These are phyloP conservation scores for Cyclostephanos invisitatus DNA, from an alignment of 108 stramenopile genomes.

Conservation along the genomic window DNA sequence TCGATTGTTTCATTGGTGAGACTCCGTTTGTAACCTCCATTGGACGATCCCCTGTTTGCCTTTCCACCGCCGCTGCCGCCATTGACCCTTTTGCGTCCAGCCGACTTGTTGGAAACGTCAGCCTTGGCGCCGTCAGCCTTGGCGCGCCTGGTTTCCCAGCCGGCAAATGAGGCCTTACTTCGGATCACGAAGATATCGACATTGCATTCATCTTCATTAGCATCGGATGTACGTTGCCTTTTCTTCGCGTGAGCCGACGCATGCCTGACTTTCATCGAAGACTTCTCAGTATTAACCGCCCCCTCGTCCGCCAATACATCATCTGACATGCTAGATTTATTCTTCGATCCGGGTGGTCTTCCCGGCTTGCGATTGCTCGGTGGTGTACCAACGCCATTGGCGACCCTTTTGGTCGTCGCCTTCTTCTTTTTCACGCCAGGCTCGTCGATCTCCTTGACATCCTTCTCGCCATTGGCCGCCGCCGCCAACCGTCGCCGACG, in stretches of 20 bases:
- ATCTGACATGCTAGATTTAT: not conserved
- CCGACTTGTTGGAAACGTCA: constrained; percentile 11
- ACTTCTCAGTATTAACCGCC: constrained; percentile 3
- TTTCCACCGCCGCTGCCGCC: not conserved
- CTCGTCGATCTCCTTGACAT: not conserved
- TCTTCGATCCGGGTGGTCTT: not conserved
- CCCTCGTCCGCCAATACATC: not conserved
- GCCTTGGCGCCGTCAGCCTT: constrained; percentile 7
- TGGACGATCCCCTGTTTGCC: constrained; percentile 12
- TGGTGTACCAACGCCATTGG: constrained; percentile 7
- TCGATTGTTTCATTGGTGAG: constrained; percentile 17
- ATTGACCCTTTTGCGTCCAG: constrained; percentile 12
- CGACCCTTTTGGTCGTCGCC: constrained; percentile 2
- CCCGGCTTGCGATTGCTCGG: constrained; percentile 42
- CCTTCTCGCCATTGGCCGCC: constrained; percentile 2
- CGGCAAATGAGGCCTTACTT: not conserved
- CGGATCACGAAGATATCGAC: not conserved
- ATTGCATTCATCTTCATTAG: constrained; percentile 9
- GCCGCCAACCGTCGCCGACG: constrained; percentile 11
- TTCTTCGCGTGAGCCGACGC: constrained; percentile 3
- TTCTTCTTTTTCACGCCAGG: not conserved
- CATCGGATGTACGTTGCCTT: constrained; percentile 6
- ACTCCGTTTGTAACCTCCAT: constrained; percentile 19
- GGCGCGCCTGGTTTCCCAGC: constrained; percentile 19
- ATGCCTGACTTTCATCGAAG: constrained; percentile 13